Conservation (phyloP, 1,284 basidiomycete genomes). For the Microstroma glucosiphilum region DNA sequence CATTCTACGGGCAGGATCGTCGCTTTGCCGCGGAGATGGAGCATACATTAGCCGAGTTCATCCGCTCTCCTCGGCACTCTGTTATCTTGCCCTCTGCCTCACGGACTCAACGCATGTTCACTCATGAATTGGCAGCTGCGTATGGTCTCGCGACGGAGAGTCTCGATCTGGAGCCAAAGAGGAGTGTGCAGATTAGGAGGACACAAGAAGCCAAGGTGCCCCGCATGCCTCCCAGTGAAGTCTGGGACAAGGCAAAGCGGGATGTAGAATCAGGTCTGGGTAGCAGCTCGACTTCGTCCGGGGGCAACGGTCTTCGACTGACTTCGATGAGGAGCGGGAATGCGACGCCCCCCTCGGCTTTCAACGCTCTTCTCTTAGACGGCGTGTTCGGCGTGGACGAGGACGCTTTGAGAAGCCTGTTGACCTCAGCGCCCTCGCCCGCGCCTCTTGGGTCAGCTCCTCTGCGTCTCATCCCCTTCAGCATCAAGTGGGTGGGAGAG, state of each 20-base stretch:
- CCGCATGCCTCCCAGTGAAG: constrained; percentile 30
- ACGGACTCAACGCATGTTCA: constrained; percentile 36
- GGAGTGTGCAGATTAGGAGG: constrained; percentile 29
- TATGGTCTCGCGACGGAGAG: constrained; percentile 39
- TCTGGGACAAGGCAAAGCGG: constrained; percentile 19
- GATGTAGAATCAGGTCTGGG: neutral
- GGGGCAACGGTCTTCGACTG: neutral
- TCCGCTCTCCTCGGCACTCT: constrained; percentile 39
- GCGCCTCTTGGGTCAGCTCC: neutral
- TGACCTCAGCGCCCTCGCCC: constrained; percentile 7
- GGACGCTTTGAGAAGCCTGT: constrained; percentile 22
- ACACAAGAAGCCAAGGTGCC: constrained; percentile 4
- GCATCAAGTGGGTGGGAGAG: neutral
- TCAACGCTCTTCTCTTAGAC: constrained; percentile 35
- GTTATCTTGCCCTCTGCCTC: constrained; percentile 35
- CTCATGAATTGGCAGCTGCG: constrained; percentile 32
- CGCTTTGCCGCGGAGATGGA: constrained; percentile 37
- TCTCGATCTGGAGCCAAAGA: constrained; percentile 35
- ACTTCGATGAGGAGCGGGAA: neutral
- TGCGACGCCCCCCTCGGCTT: constrained; percentile 13
- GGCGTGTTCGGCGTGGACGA: constrained; percentile 40
- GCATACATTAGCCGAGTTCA: constrained; percentile 38
- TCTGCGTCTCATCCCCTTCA: constrained; percentile 1
- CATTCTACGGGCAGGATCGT: constrained; percentile 32
- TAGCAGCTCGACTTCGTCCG: neutral